Base-by-base conservation (phyloP, 2,329 filamentous ascomycete genomes). In the Leptosphaerulina australis region DNA sequence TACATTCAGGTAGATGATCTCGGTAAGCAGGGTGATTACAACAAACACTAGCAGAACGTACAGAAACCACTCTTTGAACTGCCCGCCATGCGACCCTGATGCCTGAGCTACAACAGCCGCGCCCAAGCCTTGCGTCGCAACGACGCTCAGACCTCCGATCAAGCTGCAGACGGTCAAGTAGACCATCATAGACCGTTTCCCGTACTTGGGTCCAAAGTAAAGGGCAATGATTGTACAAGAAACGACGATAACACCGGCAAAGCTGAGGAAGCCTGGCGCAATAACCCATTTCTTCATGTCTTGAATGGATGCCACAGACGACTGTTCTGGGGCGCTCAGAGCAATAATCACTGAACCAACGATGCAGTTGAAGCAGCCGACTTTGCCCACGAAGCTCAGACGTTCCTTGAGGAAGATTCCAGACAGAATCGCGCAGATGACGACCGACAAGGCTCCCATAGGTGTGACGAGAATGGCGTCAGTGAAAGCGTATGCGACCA, bases 11-110 rank as follows among this genome's bases (percentile, higher is more conserved):
- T 88, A 99, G 59, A 97, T 87, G 58, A 99, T 97, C 75, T 97
- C 94, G 0, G 91, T 96, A 63, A 97, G 63, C 9, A 99, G 78
- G 0, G 94, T 97, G n/a, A 78, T 76, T 57, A 97, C 81, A 43
- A 97, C 91, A 74, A 99, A 97, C 4, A 92, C 89, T 47, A 97
- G 77, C 24, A 97, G 76, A 4, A 97, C 87, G 74, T 96, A 99
- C 29, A 96, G 76, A 69, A 99, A 99, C 93, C 93, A 97, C 71
- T 97, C 85, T 72, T 97, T 96, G 75, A 96, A 97, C 79, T 99
- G 92, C 2, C 87, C 81, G 2, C 64, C 64, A 36, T 66, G 81
- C 39, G 85, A 84, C 12, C 93, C 94, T 14, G 83, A 81, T 52
- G 87, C 87, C 77, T 96, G 91, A 0, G 93, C 90, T 46, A 97